phyloP scores from a whole-genome alignment of 148 eudicot genomes.

The Dianthus caryophyllus region DNA sequence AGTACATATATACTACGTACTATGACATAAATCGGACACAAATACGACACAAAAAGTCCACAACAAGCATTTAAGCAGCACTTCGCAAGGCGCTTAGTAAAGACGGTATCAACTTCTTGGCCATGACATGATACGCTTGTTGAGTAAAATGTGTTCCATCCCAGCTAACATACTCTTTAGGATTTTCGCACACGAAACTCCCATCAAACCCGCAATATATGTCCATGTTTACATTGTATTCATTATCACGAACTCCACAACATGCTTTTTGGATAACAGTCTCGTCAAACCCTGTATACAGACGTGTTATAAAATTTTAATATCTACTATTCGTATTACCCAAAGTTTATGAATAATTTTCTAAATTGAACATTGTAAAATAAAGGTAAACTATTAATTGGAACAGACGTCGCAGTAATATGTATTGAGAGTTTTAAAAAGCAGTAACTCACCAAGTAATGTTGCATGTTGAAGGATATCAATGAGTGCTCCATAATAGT shows the following conservation, averaged over 20 bases:
- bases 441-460: slow-evolving; percentile 25
- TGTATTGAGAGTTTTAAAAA: too few species aligned
- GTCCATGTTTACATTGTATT: neutral
- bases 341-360: too few species aligned
- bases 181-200: slow-evolving; percentile 10
- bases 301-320: too few species aligned
- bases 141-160: slow-evolving; percentile 26
- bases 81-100: neutral
- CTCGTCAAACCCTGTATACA: slow-evolving; percentile 28
- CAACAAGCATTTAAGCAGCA: neutral
- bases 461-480: slow-evolving; percentile 19
- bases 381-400: too few species aligned
- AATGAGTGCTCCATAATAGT: slow-evolving; percentile 21
- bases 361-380: too few species aligned
- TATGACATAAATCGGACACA: too few species aligned
- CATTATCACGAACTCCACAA: slow-evolving; percentile 17
- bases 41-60: neutral
- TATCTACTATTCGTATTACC: too few species aligned
- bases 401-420: too few species aligned
- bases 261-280: slow-evolving; percentile 14
- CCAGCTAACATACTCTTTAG: slow-evolving; percentile 17
- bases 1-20: too few species aligned
- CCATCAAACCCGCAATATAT: slow-evolving; percentile 7
- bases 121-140: slow-evolving; percentile 11
- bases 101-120: slow-evolving; percentile 10